Evolutionary conservation across 352 stramenopile species (phyloP).

Genomic region (Phytophthora foliorum): DNA sequence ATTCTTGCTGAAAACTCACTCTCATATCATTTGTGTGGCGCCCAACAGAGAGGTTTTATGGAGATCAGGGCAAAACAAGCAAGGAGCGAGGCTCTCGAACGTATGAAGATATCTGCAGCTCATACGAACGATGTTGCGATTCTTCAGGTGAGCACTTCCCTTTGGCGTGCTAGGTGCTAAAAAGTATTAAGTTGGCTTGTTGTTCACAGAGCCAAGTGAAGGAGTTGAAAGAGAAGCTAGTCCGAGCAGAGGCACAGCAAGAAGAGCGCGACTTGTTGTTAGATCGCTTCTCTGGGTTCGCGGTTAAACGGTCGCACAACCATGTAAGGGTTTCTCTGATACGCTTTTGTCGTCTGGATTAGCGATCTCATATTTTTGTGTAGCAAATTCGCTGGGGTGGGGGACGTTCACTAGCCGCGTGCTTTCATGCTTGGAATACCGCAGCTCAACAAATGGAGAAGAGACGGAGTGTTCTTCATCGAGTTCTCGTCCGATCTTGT

Average conservation of each 20-base stretch:
- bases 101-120: conserved; percentile 56
- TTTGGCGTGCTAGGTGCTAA: background rate
- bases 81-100: conserved; percentile 43
- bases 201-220: conserved; percentile 48
- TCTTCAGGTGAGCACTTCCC: conserved; percentile 40
- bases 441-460: background rate
- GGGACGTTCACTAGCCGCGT: conserved; percentile 27
- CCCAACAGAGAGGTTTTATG: conserved; percentile 35
- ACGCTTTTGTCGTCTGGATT: background rate
- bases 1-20: conserved; percentile 1
- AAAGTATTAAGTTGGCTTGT: conserved; percentile 1
- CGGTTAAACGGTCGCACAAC: conserved; percentile 25
- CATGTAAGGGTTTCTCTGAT: conserved; percentile 30
- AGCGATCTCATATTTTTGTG: conserved; percentile 6
- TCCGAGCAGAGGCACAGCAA: conserved; percentile 12
- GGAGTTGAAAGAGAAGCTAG: conserved; percentile 43
- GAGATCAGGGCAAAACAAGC: conserved; percentile 34
- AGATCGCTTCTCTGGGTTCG: conserved; percentile 47
- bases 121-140: conserved; percentile 57
- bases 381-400: conserved; percentile 39
- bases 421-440: conserved; percentile 44
- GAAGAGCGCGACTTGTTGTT: conserved; percentile 22
- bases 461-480: conserved; percentile 4
- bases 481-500: conserved; percentile 19
- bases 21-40: background rate